These are phyloP conservation scores for Colletotrichum cordylinicola DNA, from an alignment of 2,329 filamentous ascomycete genomes.

Conservation along the genomic window DNA sequence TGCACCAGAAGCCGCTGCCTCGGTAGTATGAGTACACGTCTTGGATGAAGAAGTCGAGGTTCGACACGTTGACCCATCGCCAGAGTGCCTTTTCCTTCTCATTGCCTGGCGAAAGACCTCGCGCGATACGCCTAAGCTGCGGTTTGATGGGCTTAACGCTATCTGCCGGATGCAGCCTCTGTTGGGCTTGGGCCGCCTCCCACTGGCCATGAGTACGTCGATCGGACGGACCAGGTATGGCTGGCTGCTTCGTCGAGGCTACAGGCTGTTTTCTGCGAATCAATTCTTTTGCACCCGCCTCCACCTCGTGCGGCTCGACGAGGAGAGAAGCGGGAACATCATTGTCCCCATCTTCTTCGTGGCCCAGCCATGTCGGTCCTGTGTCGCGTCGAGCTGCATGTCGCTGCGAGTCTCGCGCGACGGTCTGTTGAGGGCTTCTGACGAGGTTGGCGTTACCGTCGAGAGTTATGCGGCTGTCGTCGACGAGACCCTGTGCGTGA, in stretches of 20 bases:
- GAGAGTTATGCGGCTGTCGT: conserved; percentile 52
- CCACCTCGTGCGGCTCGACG: conserved; percentile 53
- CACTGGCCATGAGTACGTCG: conserved; percentile 55
- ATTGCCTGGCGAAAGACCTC: conserved; percentile 35
- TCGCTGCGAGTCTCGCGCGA: not conserved
- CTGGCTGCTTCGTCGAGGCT: not conserved
- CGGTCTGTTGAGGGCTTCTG: conserved; percentile 5
- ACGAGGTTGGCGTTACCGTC: conserved; percentile 36
- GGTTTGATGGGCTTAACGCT: conserved; percentile 25
- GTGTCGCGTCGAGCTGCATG: conserved; percentile 16
- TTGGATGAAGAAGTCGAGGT: conserved; percentile 85
- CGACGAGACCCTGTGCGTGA: conserved; percentile 44
- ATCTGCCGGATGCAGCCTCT: conserved; percentile 52
- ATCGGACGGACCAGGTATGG: conserved; percentile 48
- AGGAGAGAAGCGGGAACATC: conserved; percentile 70
- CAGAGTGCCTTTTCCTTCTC: conserved; percentile 82
- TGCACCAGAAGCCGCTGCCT: conserved; percentile 85
- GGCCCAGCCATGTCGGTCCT: conserved; percentile 32
- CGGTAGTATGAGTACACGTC: conserved; percentile 88
- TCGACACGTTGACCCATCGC: conserved; percentile 91
- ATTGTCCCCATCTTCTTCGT: conserved; percentile 60
- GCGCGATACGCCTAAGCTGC: conserved; percentile 33
- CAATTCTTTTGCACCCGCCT: not conserved
- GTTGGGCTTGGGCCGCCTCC: conserved; percentile 59
- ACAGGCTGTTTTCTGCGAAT: not conserved